phyloP scores from a whole-genome alignment of 495 filamentous ascomycete species.

The Baudoinia panamericana region DNA sequence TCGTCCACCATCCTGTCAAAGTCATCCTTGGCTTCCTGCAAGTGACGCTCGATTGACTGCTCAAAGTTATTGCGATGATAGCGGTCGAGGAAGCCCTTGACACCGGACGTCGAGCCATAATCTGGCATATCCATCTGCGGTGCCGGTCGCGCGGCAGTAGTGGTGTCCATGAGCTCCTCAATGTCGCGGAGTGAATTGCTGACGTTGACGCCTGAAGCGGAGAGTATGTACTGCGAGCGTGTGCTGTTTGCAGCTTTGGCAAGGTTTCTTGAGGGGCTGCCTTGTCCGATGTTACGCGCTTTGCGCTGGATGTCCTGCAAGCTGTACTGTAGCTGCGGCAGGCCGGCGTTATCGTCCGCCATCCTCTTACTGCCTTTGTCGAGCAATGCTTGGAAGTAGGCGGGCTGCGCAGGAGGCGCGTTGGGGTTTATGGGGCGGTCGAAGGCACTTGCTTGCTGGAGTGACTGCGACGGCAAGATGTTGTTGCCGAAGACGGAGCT shows the following conservation, averaged over 20 bases:
- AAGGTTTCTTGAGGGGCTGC: conserved; percentile 34
- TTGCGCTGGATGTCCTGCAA: conserved; percentile 76
- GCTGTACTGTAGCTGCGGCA: conserved; percentile 65
- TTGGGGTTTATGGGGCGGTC: conserved; percentile 6
- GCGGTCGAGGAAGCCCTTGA: conserved; percentile 16
- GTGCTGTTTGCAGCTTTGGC: conserved; percentile 38
- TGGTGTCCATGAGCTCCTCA: conserved; percentile 29
- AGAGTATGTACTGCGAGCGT: conserved; percentile 77
- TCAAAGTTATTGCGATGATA: conserved; percentile 13
- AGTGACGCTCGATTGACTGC: conserved; percentile 5
- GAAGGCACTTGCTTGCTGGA: neutral
- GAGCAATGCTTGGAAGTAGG: conserved; percentile 78
- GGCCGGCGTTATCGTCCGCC: conserved; percentile 35
- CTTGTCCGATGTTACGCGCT: conserved; percentile 59
- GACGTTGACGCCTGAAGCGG: conserved; percentile 75
- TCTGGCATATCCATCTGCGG: conserved; percentile 12
- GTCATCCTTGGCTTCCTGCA: conserved; percentile 59
- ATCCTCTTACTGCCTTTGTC: conserved; percentile 57
- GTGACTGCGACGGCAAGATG: conserved; percentile 2
- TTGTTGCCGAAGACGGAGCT: conserved; percentile 8
- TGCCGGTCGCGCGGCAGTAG: conserved; percentile 38
- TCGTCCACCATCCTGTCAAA: conserved; percentile 90
- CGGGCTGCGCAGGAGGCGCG: conserved; percentile 26
- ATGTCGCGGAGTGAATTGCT: conserved; percentile 67
- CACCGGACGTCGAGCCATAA: neutral